Evolutionary conservation across 2,329 filamentous ascomycete genomes (phyloP).

Genomic region (Xylaria sp.): DNA sequence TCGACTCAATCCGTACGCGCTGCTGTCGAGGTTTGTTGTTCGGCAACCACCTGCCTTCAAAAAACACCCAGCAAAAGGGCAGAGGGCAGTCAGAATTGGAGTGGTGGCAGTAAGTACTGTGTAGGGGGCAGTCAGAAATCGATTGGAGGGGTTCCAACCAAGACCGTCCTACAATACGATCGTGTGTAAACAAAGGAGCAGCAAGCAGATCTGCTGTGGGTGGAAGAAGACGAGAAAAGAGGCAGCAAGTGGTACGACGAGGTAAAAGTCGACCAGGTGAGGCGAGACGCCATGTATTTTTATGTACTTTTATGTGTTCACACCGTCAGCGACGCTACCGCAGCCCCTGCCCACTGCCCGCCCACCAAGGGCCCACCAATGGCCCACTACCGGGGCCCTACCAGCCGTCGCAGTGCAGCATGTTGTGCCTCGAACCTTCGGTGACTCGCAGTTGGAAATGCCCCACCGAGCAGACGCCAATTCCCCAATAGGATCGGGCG

Average conservation of each 20-base stretch:
- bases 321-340: constrained; percentile 3
- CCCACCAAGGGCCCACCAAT: too few relatives aligned
- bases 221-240: neutral
- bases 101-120: neutral
- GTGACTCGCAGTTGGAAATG: constrained; percentile 21
- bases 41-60: neutral
- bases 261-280: constrained; percentile 19
- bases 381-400: constrained; percentile 16
- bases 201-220: constrained; percentile 3
- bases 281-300: constrained; percentile 20
- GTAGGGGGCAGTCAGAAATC: neutral
- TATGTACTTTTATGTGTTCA: constrained; percentile 25
- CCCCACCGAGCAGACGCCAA: constrained; percentile 19
- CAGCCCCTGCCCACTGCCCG: neutral
- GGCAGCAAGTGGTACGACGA: neutral
- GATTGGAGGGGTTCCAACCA: constrained; percentile 17
- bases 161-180: constrained; percentile 16
- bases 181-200: neutral
- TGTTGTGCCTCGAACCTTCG: constrained; percentile 29
- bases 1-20: constrained; percentile 38
- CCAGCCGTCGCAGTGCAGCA: constrained; percentile 15
- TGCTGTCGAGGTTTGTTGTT: neutral
- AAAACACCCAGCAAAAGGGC: neutral
- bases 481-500: constrained; percentile 26
- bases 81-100: neutral